Percentiles rank a stretch among this genome's conserved stretches.
phyloP scores from a whole-genome alignment of 495 filamentous ascomycete species.

The Aspergillus ellipticus region DNA sequence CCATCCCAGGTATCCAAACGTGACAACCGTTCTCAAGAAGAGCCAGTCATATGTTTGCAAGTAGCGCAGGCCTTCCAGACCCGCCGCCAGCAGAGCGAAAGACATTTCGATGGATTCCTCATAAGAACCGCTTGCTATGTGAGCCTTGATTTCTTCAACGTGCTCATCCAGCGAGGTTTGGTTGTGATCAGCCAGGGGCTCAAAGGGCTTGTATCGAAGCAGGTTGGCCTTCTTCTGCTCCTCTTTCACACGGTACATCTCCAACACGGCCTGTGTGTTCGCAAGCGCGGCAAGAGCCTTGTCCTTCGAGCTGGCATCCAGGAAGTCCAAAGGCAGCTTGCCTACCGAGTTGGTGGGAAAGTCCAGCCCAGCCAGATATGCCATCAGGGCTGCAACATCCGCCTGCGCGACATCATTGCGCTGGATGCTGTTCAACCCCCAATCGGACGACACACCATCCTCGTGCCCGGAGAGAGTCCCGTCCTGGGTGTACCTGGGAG shows the following conservation, averaged over 20 bases:
- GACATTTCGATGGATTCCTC: conserved; percentile 74
- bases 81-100: conserved; percentile 68
- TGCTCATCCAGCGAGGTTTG: conserved; percentile 63
- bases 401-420: conserved; percentile 92
- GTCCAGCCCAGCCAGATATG: conserved; percentile 84
- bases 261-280: conserved; percentile 84
- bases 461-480: conserved; percentile 71
- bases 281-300: conserved; percentile 84
- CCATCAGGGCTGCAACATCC: conserved; percentile 94
- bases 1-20: conserved; percentile 93
- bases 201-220: conserved; percentile 72
- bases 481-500: conserved; percentile 55
- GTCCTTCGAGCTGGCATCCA: conserved; percentile 63
- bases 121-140: conserved; percentile 64
- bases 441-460: conserved; percentile 88
- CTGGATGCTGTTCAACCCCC: conserved; percentile 74
- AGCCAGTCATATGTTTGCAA: conserved; percentile 97
- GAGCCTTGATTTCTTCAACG: conserved; percentile 59
- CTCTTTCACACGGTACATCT: conserved; percentile 97
- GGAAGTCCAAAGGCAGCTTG: conserved; percentile 79
- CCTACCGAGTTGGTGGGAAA: conserved; percentile 98
- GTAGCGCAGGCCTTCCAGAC: conserved; percentile 84
- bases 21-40: conserved; percentile 90
- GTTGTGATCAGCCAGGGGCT: conserved; percentile 51
- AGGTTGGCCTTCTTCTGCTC: conserved; percentile 71